These are phyloP conservation scores for Pseudocercospora macadamiae DNA, from an alignment of 2,329 filamentous ascomycete genomes.

Conservation along the genomic window DNA sequence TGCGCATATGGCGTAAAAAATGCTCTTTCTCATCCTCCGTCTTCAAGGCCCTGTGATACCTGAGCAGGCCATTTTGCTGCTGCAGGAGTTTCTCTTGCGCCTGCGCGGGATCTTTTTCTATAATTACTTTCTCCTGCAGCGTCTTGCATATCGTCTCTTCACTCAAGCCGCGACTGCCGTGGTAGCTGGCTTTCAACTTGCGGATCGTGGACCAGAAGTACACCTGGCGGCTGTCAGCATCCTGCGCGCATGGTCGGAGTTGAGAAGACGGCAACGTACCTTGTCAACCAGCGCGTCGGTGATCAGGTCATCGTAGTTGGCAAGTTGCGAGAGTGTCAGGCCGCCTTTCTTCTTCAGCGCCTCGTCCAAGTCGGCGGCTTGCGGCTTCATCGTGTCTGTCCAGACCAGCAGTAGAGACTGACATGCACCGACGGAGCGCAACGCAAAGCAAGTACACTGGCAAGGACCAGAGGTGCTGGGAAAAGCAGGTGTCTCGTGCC, in stretches of 20 bases:
- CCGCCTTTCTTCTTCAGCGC: constrained; percentile 65
- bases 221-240: constrained; percentile 58
- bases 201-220: constrained; percentile 97
- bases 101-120: constrained; percentile 69
- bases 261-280: constrained; percentile 59
- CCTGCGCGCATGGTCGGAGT: not conserved
- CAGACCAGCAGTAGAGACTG: constrained; percentile 11
- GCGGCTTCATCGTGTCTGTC: constrained; percentile 29
- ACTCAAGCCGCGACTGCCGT: constrained; percentile 76
- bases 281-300: constrained; percentile 95
- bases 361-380: constrained; percentile 45
- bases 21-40: constrained; percentile 81
- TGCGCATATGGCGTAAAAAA: constrained; percentile 81
- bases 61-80: constrained; percentile 68
- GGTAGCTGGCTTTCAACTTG: constrained; percentile 88
- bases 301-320: constrained; percentile 91
- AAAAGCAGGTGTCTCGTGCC: not conserved
- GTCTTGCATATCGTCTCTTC: constrained; percentile 65
- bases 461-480: not conserved
- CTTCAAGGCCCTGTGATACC: constrained; percentile 65
- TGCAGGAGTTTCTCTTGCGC: constrained; percentile 75
- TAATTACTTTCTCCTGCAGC: constrained; percentile 67
- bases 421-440: constrained; percentile 12
- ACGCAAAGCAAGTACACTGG: not conserved
- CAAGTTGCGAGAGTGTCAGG: constrained; percentile 83